Conservation (phyloP, 202 grass and related monocot genomes). For the Brachypodium distachyon region DNA sequence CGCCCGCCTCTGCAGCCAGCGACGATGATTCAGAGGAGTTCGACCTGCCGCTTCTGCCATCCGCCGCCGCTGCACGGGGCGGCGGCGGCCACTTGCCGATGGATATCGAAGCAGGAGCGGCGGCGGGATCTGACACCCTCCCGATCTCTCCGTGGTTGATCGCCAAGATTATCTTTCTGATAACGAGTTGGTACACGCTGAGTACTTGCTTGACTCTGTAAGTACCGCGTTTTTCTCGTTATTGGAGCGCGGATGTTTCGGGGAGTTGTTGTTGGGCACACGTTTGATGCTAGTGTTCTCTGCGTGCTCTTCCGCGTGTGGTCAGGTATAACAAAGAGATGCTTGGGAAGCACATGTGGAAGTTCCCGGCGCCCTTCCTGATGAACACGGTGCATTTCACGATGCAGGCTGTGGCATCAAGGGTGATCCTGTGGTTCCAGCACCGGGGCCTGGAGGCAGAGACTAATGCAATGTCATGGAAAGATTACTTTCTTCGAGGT, state of each 20-base stretch:
- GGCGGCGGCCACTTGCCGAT: constrained; percentile 28
- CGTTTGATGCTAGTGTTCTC: constrained; percentile 25
- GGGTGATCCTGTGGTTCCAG: constrained; percentile 62
- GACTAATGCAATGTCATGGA: constrained; percentile 62
- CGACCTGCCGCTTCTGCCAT: constrained; percentile 58
- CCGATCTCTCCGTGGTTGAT: constrained; percentile 54
- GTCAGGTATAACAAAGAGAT: constrained; percentile 97
- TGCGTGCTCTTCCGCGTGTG: constrained; percentile 19
- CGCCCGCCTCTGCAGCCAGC: constrained; percentile 15
- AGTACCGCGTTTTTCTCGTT: constrained; percentile 40
- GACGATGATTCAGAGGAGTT: constrained; percentile 62
- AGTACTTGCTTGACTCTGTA: constrained; percentile 89
- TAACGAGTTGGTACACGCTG: constrained; percentile 84
- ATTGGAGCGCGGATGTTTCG: background rate
- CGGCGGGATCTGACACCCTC: constrained; percentile 21
- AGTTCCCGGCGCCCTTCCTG: constrained; percentile 91
- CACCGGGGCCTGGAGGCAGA: constrained; percentile 33
- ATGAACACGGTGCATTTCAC: constrained; percentile 99
- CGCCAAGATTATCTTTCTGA: constrained; percentile 64
- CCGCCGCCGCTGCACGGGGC: constrained; percentile 1
- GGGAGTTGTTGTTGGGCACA: background rate
- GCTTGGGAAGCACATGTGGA: constrained; percentile 70
- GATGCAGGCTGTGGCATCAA: constrained; percentile 83
- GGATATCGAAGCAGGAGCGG: constrained; percentile 50
- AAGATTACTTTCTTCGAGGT: constrained; percentile 72